Percentiles rank a stretch among this genome's conserved stretches.
These are phyloP conservation scores for Irpex lacteus DNA, from an alignment of 1,284 basidiomycete species.

Conservation along the genomic window DNA sequence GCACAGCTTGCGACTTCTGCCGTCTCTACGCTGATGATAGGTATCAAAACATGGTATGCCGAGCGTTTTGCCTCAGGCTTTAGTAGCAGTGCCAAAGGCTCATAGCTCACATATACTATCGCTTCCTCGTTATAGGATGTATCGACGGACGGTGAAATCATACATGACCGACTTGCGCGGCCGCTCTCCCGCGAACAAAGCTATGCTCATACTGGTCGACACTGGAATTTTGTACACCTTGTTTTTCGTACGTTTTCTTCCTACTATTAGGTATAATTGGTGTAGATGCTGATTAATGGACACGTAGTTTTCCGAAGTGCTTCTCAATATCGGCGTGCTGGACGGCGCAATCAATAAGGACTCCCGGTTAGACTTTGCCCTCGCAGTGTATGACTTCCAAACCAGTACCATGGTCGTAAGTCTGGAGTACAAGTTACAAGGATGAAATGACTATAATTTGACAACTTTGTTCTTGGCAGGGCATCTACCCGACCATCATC, in stretches of 20 bases:
- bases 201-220: constrained; percentile 18
- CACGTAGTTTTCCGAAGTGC: constrained; percentile 12
- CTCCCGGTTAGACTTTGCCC: constrained; percentile 10
- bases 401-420: constrained; percentile 16
- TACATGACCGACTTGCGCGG: constrained; percentile 7
- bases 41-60: constrained; percentile 17
- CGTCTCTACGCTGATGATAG: constrained; percentile 16
- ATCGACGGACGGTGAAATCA: constrained; percentile 11
- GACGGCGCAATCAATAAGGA: constrained; percentile 7
- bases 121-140: constrained; percentile 5
- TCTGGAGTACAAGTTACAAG: not conserved
- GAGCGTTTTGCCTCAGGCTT: too few relatives aligned
- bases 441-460: too few relatives aligned
- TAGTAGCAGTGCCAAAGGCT: not conserved
- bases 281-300: too few relatives aligned
- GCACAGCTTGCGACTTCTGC: constrained; percentile 14
- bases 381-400: constrained; percentile 14
- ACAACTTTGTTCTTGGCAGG: constrained; percentile 6
- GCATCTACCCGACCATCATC: constrained; percentile 18
- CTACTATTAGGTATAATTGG: too few relatives aligned
- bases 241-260: constrained; percentile 11
- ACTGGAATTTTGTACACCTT: constrained; percentile 15
- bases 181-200: constrained; percentile 10
- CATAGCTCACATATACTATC: too few relatives aligned
- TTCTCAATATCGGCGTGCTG: constrained; percentile 9